Conservation (phyloP, 805 yeast genomes). For the Cyberlindnera misumaiensis region DNA sequence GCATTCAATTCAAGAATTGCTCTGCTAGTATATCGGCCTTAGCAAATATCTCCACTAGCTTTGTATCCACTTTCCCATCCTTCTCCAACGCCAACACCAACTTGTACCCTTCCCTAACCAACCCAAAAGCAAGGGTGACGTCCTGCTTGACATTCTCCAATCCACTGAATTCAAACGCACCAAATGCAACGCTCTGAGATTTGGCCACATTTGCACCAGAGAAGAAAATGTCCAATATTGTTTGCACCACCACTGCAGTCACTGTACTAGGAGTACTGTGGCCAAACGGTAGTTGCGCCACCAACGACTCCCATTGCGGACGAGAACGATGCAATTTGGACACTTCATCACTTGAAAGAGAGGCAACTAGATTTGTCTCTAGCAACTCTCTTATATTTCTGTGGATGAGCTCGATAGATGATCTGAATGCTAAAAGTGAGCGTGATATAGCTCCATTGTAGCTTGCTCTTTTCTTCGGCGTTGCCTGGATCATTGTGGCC, state of each 20-base stretch:
- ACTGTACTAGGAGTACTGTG: slow-evolving; percentile 51
- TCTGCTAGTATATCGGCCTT: slow-evolving; percentile 1
- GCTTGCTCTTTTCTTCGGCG: slow-evolving; percentile 44
- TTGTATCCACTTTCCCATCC: background rate
- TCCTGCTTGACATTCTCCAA: background rate
- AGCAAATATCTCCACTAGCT: background rate
- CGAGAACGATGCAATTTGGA: slow-evolving; percentile 42
- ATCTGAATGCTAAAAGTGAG: slow-evolving; percentile 57
- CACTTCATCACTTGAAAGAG: slow-evolving; percentile 50
- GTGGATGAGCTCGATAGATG: slow-evolving; percentile 49
- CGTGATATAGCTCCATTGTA: slow-evolving; percentile 69
- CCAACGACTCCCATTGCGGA: slow-evolving; percentile 53
- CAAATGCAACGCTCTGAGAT: background rate
- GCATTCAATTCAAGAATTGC: background rate
- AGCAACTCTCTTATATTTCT: slow-evolving; percentile 46
- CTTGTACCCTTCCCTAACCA: slow-evolving; percentile 2
- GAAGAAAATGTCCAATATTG: slow-evolving; percentile 21
- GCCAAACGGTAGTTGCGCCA: slow-evolving; percentile 55
- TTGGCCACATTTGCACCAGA: background rate
- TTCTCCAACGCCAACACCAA: background rate
- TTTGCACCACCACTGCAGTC: slow-evolving; percentile 52
- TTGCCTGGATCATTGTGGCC: slow-evolving; percentile 34
- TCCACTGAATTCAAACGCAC: background rate
- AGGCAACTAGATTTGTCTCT: slow-evolving; percentile 44
- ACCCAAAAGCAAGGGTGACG: background rate